phyloP scores from a whole-genome alignment of 495 filamentous ascomycete genomes.

The Sabuloglossum arenarium region DNA sequence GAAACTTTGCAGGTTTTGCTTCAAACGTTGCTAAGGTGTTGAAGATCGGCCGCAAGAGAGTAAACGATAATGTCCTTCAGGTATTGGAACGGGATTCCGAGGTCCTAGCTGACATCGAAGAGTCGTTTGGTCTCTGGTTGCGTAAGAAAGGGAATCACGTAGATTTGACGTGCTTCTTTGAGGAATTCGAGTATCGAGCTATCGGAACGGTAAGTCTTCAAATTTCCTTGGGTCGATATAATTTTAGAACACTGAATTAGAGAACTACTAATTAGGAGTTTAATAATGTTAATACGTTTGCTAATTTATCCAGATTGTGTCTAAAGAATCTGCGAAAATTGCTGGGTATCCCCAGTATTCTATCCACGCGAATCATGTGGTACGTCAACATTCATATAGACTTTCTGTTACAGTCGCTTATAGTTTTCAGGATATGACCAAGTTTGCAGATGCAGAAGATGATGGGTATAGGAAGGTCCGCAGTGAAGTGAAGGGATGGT shows the following conservation, averaged over 20 bases:
- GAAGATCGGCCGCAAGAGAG: neutral
- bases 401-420: neutral
- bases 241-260: too few species aligned
- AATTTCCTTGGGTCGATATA: too few species aligned
- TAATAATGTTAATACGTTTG: too few species aligned
- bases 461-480: neutral
- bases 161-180: neutral
- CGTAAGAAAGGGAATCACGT: neutral
- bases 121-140: neutral
- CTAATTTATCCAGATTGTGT: neutral
- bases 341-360: neutral
- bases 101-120: neutral
- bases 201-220: neutral
- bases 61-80: neutral
- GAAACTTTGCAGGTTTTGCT: neutral
- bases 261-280: too few species aligned
- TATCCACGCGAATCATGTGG: neutral
- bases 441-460: neutral
- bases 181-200: neutral
- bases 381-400: neutral
- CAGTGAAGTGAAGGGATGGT: neutral
- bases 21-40: neutral
- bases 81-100: neutral
- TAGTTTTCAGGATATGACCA: neutral
- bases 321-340: neutral